Evolutionary conservation across 371 early-diverging fungal genomes (phyloP).

Genomic region (Batkoa obscura): DNA sequence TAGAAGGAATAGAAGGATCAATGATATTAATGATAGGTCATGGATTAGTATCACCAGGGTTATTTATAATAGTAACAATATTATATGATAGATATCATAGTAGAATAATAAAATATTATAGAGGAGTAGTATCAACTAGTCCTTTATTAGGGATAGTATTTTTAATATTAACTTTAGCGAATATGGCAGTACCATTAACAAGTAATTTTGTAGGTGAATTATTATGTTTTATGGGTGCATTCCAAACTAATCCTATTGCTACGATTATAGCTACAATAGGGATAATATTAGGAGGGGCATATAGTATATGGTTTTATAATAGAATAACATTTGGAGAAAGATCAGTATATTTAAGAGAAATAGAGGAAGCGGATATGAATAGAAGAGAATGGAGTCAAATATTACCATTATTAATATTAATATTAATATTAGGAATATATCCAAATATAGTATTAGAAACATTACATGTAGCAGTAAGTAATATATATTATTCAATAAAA

Average conservation of each 20-base stretch:
- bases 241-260: background rate
- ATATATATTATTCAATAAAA: background rate
- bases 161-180: background rate
- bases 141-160: background rate
- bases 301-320: background rate
- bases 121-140: background rate
- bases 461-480: background rate
- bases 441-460: background rate
- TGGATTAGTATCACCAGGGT: background rate
- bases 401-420: background rate
- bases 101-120: background rate
- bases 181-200: background rate
- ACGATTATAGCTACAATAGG: background rate
- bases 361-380: background rate
- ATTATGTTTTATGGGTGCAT: background rate
- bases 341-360: background rate
- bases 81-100: background rate
- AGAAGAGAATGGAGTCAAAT: background rate
- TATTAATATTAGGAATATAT: constrained; percentile 8
- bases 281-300: background rate
- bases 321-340: background rate
- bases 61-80: background rate
- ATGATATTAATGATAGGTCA: background rate
- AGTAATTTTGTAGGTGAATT: background rate
- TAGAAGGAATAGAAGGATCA: background rate